Evolutionary conservation across 768 basidiomycete species (phyloP).

Genomic region (Lactarius trivialis): DNA sequence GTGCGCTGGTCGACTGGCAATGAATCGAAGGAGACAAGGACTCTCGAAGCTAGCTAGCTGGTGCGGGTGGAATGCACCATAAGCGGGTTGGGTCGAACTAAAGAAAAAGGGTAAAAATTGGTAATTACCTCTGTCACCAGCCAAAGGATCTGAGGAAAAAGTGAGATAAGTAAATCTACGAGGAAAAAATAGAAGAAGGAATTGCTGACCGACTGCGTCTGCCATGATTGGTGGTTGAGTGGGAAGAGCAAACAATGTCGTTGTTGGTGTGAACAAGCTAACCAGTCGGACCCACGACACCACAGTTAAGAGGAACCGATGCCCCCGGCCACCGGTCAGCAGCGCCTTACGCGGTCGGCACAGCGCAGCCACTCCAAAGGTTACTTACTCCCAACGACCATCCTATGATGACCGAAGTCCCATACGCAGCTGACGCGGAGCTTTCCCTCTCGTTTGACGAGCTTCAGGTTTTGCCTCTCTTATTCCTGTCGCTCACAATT

Average conservation of each 20-base stretch:
- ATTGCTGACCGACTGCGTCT: slow-evolving; percentile 13
- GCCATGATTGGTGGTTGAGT: slow-evolving; percentile 10
- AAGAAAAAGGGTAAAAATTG: slow-evolving; percentile 15
- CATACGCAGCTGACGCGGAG: slow-evolving; percentile 94
- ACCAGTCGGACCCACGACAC: slow-evolving; percentile 9
- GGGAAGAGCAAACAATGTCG: neutral
- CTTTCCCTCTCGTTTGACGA: slow-evolving; percentile 85
- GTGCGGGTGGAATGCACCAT: slow-evolving; percentile 25
- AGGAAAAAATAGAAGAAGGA: neutral
- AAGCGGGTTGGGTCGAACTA: slow-evolving; percentile 22
- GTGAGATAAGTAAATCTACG: neutral
- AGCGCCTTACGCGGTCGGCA: neutral
- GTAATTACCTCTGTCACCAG: slow-evolving; percentile 21
- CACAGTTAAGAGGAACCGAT: neutral
- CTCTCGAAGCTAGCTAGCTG: slow-evolving; percentile 25
- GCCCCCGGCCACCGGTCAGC: slow-evolving; percentile 6
- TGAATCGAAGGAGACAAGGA: slow-evolving; percentile 21
- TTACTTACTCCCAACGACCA: slow-evolving; percentile 1
- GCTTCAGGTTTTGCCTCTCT: slow-evolving; percentile 54
- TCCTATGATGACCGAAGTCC: slow-evolving; percentile 62
- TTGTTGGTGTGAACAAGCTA: neutral
- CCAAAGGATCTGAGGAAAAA: neutral
- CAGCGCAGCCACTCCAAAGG: neutral
- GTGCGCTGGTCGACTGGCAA: slow-evolving; percentile 15
- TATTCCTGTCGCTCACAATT: neutral